Evolutionary conservation across 768 basidiomycete genomes (phyloP).

Genomic region (Mycena galopus): DNA sequence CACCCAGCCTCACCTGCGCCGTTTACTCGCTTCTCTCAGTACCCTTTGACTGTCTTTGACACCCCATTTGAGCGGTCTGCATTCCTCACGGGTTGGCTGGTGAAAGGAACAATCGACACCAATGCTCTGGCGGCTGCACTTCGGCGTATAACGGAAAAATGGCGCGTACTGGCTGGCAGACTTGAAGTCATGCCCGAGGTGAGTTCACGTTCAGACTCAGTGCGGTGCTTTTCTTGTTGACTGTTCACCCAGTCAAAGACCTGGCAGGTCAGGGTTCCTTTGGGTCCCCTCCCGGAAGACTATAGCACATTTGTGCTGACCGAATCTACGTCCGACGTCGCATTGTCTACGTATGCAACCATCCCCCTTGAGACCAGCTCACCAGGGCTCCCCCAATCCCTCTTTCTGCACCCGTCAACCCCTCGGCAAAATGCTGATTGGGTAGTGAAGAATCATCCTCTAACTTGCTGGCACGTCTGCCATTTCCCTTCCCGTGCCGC

Average conservation of each 20-base stretch:
- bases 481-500: conserved; percentile 50
- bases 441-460: conserved; percentile 50
- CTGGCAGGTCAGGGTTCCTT: conserved; percentile 54
- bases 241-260: conserved; percentile 45
- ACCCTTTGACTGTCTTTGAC: conserved; percentile 55
- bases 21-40: neutral
- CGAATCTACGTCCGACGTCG: conserved; percentile 46
- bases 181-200: conserved; percentile 40
- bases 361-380: conserved; percentile 50
- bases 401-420: conserved; percentile 56
- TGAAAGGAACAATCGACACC: conserved; percentile 55
- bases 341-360: conserved; percentile 52
- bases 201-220: neutral
- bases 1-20: neutral
- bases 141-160: conserved; percentile 47
- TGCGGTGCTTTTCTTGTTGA: neutral
- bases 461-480: conserved; percentile 61
- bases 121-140: conserved; percentile 48
- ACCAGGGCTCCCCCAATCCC: conserved; percentile 49
- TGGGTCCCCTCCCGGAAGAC: conserved; percentile 47
- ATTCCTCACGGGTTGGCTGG: conserved; percentile 59
- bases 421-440: conserved; percentile 53
- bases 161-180: conserved; percentile 50
- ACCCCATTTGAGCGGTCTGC: conserved; percentile 42
- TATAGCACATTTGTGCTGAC: conserved; percentile 55